Conservation (phyloP, 139 green algal species). For the Volvox africanus region DNA sequence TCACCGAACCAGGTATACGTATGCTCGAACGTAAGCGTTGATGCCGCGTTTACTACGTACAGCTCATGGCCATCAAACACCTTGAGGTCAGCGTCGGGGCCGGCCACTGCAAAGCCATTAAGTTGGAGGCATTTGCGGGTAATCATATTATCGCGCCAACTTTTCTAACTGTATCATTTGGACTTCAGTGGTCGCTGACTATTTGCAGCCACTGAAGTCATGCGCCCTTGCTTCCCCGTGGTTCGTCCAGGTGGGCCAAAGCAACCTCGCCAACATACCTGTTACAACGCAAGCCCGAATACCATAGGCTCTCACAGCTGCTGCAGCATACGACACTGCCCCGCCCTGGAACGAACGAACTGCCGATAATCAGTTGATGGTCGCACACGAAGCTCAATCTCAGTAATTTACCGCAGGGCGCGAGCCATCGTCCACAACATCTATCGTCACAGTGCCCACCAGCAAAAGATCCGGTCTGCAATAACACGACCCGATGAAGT, state of each 20-base stretch:
- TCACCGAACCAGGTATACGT: slow-evolving; percentile 87
- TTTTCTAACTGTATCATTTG: too few relatives aligned
- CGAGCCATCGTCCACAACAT: slow-evolving; percentile 80
- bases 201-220: too few relatives aligned
- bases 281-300: slow-evolving; percentile 80
- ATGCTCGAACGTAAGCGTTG: slow-evolving; percentile 88
- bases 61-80: slow-evolving; percentile 75
- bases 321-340: slow-evolving; percentile 82
- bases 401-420: slow-evolving; percentile 63
- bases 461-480: slow-evolving; percentile 78
- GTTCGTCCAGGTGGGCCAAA: too few relatives aligned
- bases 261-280: slow-evolving; percentile 13
- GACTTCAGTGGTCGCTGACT: too few relatives aligned
- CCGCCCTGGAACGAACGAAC: slow-evolving; percentile 67
- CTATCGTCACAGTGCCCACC: slow-evolving; percentile 84
- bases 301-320: slow-evolving; percentile 65
- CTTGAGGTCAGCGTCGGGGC: slow-evolving; percentile 74
- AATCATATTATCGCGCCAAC: too few relatives aligned
- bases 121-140: too few relatives aligned
- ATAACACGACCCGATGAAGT: not conserved
- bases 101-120: slow-evolving; percentile 57
- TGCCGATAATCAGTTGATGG: too few relatives aligned
- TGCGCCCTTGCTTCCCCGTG: too few relatives aligned
- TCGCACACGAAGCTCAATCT: too few relatives aligned
- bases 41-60: slow-evolving; percentile 65